Percentiles rank a stretch among this genome's conserved stretches.
Conservation (phyloP, 495 filamentous ascomycete species). For the Penicillium lagena region DNA sequence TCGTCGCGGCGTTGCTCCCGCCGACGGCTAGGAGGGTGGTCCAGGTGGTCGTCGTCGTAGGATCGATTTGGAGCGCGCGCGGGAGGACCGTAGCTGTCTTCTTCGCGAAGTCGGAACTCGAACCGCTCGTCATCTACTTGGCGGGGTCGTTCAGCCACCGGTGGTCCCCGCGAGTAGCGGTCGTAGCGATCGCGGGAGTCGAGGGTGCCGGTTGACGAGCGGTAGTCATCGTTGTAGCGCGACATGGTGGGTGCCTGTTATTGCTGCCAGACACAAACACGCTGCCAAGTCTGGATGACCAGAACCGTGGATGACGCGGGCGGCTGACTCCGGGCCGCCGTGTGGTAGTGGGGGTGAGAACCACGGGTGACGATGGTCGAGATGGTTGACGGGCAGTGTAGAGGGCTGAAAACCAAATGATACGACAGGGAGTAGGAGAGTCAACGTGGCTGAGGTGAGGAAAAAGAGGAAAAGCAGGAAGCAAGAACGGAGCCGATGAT, state of each 20-base stretch:
- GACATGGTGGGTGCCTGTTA: constrained; percentile 29
- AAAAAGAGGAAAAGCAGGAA: neutral
- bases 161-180: constrained; percentile 36
- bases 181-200: constrained; percentile 42
- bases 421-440: too few species aligned
- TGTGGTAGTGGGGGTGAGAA: constrained; percentile 9
- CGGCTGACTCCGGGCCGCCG: constrained; percentile 24
- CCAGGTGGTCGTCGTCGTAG: constrained; percentile 47
- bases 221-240: constrained; percentile 36
- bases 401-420: too few species aligned
- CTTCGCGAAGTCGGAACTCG: constrained; percentile 45
- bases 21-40: constrained; percentile 31
- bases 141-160: constrained; percentile 37
- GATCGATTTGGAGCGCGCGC: constrained; percentile 40
- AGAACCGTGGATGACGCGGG: constrained; percentile 27
- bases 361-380: constrained; percentile 3
- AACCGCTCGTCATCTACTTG: constrained; percentile 45
- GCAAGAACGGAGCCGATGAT: constrained; percentile 6
- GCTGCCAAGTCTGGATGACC: neutral
- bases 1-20: constrained; percentile 30
- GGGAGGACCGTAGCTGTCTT: constrained; percentile 50
- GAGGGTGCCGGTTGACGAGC: constrained; percentile 32
- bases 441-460: neutral
- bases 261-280: neutral
- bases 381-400: too few species aligned